phyloP scores from a whole-genome alignment of 768 basidiomycete species.

The Lactarius psammicola region DNA sequence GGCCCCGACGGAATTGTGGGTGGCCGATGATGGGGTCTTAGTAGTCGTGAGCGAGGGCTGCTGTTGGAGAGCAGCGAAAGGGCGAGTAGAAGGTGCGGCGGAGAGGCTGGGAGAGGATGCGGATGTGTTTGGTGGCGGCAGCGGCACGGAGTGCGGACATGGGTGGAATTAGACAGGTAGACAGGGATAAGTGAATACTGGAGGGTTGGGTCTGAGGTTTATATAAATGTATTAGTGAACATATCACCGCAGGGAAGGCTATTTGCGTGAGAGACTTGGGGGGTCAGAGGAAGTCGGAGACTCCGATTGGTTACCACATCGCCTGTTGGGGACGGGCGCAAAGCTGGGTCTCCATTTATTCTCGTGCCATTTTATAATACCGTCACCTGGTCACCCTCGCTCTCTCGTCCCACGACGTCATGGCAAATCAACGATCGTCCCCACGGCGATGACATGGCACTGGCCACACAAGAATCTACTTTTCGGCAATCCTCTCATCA shows the following conservation, averaged over 20 bases:
- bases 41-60: conserved; percentile 39
- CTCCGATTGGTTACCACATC: conserved; percentile 26
- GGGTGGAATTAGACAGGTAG: conserved; percentile 12
- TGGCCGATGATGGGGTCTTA: conserved; percentile 34
- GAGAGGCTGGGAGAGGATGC: conserved; percentile 33
- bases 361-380: conserved; percentile 13
- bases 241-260: neutral
- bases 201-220: neutral
- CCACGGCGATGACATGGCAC: neutral
- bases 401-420: neutral
- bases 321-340: conserved; percentile 6
- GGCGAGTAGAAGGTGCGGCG: conserved; percentile 65
- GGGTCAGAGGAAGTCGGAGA: neutral
- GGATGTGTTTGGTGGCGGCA: conserved; percentile 32
- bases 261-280: conserved; percentile 16
- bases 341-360: neutral
- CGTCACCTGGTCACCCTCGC: neutral
- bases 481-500: neutral
- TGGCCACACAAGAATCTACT: too few relatives aligned
- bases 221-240: neutral
- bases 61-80: conserved; percentile 52
- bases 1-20: conserved; percentile 25
- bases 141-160: conserved; percentile 36
- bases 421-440: neutral
- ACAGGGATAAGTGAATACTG: neutral